Percentiles rank a stretch among this genome's conserved stretches.
These are phyloP conservation scores for Vicia villosa DNA, from an alignment of 306 rosid genomes.

Conservation along the genomic window DNA sequence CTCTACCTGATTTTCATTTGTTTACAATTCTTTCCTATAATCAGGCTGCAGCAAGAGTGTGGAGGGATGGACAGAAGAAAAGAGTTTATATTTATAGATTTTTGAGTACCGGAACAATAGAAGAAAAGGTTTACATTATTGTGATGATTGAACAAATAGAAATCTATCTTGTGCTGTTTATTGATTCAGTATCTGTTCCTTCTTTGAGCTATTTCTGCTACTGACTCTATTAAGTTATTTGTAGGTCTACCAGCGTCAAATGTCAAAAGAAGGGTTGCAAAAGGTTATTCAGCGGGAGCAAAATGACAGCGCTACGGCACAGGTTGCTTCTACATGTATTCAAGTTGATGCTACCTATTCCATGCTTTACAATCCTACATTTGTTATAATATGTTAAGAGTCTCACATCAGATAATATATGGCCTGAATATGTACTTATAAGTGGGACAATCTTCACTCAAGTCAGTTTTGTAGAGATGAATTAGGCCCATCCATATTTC, in stretches of 20 bases:
- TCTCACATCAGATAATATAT: too few relatives aligned
- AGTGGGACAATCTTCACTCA: too few relatives aligned
- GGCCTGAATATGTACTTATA: too few relatives aligned
- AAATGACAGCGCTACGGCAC: conserved; percentile 54
- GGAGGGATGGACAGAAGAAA: conserved; percentile 99
- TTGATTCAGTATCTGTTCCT: conserved; percentile 25
- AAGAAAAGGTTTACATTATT: conserved; percentile 77
- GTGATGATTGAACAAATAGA: conserved; percentile 31
- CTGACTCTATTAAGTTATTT: conserved; percentile 19
- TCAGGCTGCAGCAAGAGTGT: conserved; percentile 98
- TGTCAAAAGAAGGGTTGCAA: conserved; percentile 98
- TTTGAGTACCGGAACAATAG: conserved; percentile 92
- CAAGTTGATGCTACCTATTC: conserved; percentile 32
- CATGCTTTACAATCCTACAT: conserved; percentile 27
- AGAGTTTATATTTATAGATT: conserved; percentile 92
- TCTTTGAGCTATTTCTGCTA: conserved; percentile 20
- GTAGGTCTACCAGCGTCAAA: conserved; percentile 97
- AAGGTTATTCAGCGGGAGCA: conserved; percentile 92
- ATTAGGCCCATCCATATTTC: too few relatives aligned
- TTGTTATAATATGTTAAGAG: too few relatives aligned
- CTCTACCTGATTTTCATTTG: conserved; percentile 2
- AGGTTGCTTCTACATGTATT: conserved; percentile 53
- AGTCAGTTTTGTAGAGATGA: too few relatives aligned
- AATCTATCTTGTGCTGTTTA: conserved; percentile 23
- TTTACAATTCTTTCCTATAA: conserved; percentile 38